Evolutionary conservation across 1,284 basidiomycete species (phyloP).

Genomic region (Cerrena zonata): DNA sequence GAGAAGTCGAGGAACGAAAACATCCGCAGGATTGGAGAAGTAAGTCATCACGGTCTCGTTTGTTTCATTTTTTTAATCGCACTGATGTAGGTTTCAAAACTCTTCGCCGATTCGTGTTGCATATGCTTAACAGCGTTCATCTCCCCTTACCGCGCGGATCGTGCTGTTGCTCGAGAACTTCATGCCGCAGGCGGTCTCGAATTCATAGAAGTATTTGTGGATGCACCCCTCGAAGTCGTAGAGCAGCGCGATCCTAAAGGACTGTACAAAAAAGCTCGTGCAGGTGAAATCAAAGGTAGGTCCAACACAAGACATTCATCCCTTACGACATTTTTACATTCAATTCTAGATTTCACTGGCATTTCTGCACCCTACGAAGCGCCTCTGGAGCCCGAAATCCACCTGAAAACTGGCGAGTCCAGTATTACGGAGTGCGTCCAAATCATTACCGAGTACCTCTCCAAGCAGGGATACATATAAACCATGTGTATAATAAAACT

Average conservation of each 20-base stretch:
- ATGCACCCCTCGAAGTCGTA: slow-evolving; percentile 84
- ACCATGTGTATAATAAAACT: neutral
- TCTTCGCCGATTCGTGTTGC: slow-evolving; percentile 86
- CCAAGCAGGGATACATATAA: slow-evolving; percentile 52
- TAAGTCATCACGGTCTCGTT: slow-evolving; percentile 26
- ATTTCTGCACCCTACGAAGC: slow-evolving; percentile 96
- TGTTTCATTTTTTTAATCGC: neutral
- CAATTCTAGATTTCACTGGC: slow-evolving; percentile 85
- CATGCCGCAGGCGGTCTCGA: slow-evolving; percentile 71
- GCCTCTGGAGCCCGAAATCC: slow-evolving; percentile 82
- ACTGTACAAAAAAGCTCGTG: slow-evolving; percentile 93
- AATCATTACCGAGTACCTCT: slow-evolving; percentile 80
- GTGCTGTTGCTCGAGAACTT: slow-evolving; percentile 77
- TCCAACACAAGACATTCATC: neutral
- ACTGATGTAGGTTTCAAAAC: slow-evolving; percentile 73
- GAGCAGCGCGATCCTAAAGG: slow-evolving; percentile 96
- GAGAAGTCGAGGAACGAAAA: slow-evolving; percentile 95
- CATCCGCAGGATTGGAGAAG: slow-evolving; percentile 95
- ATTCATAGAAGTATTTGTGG: slow-evolving; percentile 93
- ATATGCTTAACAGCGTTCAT: slow-evolving; percentile 95
- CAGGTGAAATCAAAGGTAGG: slow-evolving; percentile 91
- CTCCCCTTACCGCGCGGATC: slow-evolving; percentile 91
- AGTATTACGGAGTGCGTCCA: slow-evolving; percentile 78
- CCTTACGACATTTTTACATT: neutral
- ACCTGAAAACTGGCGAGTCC: slow-evolving; percentile 83